A percentile compares a stretch with the other conserved stretches of the same genome.
Evolutionary conservation across 75 land plant species (phyloP).

Genomic region (Pseudotsuga menziesii): DNA sequence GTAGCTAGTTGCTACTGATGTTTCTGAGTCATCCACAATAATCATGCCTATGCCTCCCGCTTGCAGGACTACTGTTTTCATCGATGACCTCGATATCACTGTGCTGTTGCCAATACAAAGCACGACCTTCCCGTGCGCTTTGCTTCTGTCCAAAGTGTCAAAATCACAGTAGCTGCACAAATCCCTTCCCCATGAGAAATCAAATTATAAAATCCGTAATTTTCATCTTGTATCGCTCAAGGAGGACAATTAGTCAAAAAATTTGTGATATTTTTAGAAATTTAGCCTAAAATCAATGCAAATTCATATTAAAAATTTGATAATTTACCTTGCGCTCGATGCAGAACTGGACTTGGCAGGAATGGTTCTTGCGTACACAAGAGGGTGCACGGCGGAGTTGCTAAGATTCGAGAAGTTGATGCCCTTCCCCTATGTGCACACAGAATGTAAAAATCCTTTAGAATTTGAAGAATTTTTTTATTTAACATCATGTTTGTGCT

Average conservation of each 20-base stretch:
- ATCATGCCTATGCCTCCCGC: conserved; percentile 60
- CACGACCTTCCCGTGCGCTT: conserved; percentile 67
- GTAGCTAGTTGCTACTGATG: conserved; percentile 20
- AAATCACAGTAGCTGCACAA: conserved; percentile 40
- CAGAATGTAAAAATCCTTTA: background rate
- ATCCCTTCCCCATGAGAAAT: too few species aligned
- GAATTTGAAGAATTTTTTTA: background rate
- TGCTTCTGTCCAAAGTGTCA: conserved; percentile 31
- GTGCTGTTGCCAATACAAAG: conserved; percentile 30
- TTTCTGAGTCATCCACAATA: conserved; percentile 33
- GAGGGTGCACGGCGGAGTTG: conserved; percentile 27
- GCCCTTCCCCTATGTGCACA: background rate
- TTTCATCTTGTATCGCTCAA: too few species aligned
- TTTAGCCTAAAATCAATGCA: background rate
- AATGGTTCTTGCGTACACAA: conserved; percentile 27
- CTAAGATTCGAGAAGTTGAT: conserved; percentile 35
- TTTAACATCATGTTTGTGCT: background rate
- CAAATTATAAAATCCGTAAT: too few species aligned
- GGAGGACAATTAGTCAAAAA: too few species aligned
- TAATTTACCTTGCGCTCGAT: conserved; percentile 30
- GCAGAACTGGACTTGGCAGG: conserved; percentile 5
- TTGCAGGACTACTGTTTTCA: conserved; percentile 24
- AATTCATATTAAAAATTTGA: background rate
- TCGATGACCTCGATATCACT: background rate
- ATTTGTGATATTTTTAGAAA: too few species aligned